A percentile compares a stretch with the other conserved stretches of the same genome.
Evolutionary conservation across 345 rosid genomes (phyloP).

Genomic region (Gynandropsis gynandra): DNA sequence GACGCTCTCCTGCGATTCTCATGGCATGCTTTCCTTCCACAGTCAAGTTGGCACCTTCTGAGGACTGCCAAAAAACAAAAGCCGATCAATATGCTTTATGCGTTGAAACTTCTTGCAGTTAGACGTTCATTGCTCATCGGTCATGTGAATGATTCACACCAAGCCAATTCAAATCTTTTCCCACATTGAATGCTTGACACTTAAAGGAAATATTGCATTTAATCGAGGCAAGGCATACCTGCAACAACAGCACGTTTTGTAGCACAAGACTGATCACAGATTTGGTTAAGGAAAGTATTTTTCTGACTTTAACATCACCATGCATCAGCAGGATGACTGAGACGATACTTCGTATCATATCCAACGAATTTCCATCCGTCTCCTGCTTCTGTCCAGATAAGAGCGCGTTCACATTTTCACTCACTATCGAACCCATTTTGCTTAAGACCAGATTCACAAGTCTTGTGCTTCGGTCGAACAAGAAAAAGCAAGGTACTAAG

Average conservation of each 20-base stretch:
- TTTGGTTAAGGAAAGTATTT: slow-evolving; percentile 33
- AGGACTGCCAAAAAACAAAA: slow-evolving; percentile 32
- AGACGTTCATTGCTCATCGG: no score
- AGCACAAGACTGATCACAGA: slow-evolving; percentile 40
- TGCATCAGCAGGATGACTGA: slow-evolving; percentile 49
- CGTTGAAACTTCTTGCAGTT: no score
- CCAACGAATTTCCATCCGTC: slow-evolving; percentile 21
- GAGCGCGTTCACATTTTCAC: slow-evolving; percentile 25
- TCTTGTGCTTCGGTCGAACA: slow-evolving; percentile 52
- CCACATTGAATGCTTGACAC: slow-evolving; percentile 1
- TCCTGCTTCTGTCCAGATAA: slow-evolving; percentile 19
- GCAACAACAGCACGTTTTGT: slow-evolving; percentile 32
- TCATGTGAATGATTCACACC: no score
- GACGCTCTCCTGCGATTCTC: slow-evolving; percentile 34
- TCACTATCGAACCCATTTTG: slow-evolving; percentile 32
- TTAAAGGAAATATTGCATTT: slow-evolving; percentile 16
- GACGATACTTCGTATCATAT: slow-evolving; percentile 38
- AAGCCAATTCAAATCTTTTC: no score
- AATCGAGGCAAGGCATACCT: slow-evolving; percentile 38
- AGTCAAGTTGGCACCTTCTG: slow-evolving; percentile 33
- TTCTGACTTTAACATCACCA: slow-evolving; percentile 40
- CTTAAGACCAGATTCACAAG: slow-evolving; percentile 42
- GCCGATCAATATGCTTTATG: no score
- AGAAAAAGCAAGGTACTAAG: slow-evolving; percentile 48
- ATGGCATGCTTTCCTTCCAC: slow-evolving; percentile 51